Evolutionary conservation across 2,329 filamentous ascomycete genomes (phyloP), one percentile per base, ranked within the genome.

Genomic region (Neofusicoccum laricinum): DNA sequence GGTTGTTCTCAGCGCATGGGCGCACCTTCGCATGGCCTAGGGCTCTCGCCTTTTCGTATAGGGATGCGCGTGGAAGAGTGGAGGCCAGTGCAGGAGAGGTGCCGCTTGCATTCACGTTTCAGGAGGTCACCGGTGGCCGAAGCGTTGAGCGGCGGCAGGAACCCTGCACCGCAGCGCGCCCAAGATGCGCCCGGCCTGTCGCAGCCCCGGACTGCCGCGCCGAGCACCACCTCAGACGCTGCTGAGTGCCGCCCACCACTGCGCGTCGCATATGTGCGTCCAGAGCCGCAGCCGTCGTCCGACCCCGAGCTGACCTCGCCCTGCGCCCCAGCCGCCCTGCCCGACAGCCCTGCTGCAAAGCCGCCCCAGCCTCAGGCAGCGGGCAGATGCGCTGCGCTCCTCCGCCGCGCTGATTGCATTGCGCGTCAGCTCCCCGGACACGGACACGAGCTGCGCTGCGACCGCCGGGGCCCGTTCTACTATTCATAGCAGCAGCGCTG

Each of bases 21-120:
- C 61, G 61, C 61, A 53, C 36, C 21, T 14, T n/a, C 15, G 38
- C 49, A 64, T 49, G 49, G 57, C 43, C 61, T 34, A 48, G 50
- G 17, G 21, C 40, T 21, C 30, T 61, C 32, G 58, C 58, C 58
- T 61, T 61, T 50, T 64, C 49, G 61, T 64, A 46, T 53, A 55
- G 61, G 50, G 61, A 55, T 53, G 61, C 32, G 61, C 41, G 38
- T 38, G 32, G 36, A 48, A 55, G 61, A 55, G 43, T 40, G 58
- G 46, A 49, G 58, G 55, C 41, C 55, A 59, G 58, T 64, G 49
- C 49, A 64, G 61, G 41, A 61, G 41, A 38, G 50, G 45, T 53
- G 61, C 61, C 32, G 57, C 57, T 61, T 49, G 58, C 43, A 38
- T 45, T 46, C 57, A 46, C 57, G 58, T 64, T 64, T 64, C 61